phyloP scores from a whole-genome alignment of 176 grass and related monocot species.

The Rhynchospora pubera region DNA sequence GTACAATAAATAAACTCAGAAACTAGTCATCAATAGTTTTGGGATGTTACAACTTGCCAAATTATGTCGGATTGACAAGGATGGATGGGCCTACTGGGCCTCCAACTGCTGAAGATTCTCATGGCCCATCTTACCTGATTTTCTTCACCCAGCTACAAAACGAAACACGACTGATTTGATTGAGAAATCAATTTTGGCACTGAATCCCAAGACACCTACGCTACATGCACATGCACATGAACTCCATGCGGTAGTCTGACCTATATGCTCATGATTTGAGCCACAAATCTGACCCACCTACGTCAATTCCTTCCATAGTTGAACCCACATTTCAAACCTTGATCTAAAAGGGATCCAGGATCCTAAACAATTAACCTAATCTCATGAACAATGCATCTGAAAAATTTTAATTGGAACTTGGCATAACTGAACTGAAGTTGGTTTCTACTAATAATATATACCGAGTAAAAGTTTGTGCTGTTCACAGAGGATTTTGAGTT shows the following conservation, averaged over 20 bases:
- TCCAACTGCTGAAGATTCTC: neutral
- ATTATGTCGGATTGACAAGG: neutral
- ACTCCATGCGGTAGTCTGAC: neutral
- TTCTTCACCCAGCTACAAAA: neutral
- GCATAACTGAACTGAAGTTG: neutral
- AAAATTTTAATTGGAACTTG: neutral
- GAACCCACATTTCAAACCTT: neutral
- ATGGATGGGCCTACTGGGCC: constrained; percentile 5
- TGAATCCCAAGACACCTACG: constrained; percentile 1
- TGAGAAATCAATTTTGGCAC: neutral
- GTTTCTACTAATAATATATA: neutral
- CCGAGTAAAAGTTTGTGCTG: neutral
- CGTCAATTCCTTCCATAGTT: neutral
- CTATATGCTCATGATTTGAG: neutral
- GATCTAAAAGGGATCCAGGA: neutral
- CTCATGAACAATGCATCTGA: neutral
- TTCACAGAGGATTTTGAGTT: neutral
- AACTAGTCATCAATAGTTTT: too few relatives aligned
- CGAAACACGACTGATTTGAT: constrained; percentile 4
- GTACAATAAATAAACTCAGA: too few relatives aligned
- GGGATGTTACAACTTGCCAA: neutral
- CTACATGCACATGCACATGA: neutral
- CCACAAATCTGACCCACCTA: neutral
- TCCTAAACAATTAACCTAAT: neutral
- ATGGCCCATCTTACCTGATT: neutral